A percentile compares a stretch with the other conserved stretches of the same genome.
Conservation (phyloP, 805 yeast species). For the Suhomyces prunicola region DNA sequence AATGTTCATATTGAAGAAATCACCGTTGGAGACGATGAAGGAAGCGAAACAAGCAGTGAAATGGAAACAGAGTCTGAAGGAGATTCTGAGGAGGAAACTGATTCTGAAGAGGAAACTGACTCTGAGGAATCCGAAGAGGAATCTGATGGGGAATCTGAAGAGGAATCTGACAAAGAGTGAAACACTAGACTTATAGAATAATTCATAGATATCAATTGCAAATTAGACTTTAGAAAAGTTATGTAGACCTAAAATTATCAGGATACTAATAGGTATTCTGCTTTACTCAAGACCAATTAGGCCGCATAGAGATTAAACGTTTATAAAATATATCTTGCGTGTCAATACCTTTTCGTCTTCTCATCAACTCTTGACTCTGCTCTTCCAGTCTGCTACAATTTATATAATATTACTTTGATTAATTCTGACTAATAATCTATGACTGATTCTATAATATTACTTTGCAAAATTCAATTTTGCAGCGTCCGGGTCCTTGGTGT, state of each 20-base stretch:
- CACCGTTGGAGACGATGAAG: conserved; percentile 17
- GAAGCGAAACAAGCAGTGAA: conserved; percentile 1
- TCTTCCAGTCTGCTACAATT: neutral
- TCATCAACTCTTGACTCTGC: no score
- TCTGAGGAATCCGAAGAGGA: conserved; percentile 1
- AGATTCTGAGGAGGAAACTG: conserved; percentile 13
- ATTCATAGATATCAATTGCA: neutral
- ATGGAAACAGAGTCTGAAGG: conserved; percentile 12
- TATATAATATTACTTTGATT: neutral
- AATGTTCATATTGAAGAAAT: conserved; percentile 56
- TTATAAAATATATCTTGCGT: no score
- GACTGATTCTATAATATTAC: neutral
- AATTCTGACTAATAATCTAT: neutral
- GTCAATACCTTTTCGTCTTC: no score
- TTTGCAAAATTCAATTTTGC: conserved; percentile 5
- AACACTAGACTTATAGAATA: neutral
- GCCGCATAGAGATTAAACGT: no score
- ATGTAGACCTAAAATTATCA: no score
- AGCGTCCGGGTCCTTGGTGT: conserved; percentile 12
- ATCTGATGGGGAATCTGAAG: conserved; percentile 3
- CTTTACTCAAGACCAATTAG: neutral
- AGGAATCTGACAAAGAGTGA: neutral
- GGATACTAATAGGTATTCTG: no score
- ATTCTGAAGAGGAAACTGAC: conserved; percentile 29
- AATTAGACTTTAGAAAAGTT: neutral